phyloP scores from a whole-genome alignment of 2,329 filamentous ascomycete species.

The Basipetospora chlamydospora region DNA sequence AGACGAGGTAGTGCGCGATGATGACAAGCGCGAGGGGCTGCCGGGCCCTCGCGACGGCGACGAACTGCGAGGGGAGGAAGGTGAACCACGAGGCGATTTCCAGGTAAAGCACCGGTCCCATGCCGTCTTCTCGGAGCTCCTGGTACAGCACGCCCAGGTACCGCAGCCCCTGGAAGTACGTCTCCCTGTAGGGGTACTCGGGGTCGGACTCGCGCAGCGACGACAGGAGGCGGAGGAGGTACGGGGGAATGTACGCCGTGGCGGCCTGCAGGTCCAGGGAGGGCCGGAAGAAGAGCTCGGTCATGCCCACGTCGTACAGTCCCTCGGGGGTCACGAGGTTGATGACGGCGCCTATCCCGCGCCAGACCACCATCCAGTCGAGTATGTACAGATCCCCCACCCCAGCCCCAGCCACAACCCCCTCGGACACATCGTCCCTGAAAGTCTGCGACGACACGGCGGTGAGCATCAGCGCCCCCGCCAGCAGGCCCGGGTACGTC shows the following conservation, averaged over 20 bases:
- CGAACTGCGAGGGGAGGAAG: slow-evolving; percentile 29
- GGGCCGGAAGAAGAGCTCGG: slow-evolving; percentile 33
- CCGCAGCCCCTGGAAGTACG: slow-evolving; percentile 31
- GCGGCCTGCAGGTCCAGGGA: slow-evolving; percentile 29
- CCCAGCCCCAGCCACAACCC: too few species aligned
- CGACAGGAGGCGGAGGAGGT: slow-evolving; percentile 34
- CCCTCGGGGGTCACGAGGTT: slow-evolving; percentile 19
- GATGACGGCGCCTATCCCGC: slow-evolving; percentile 34
- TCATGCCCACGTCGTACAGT: slow-evolving; percentile 26
- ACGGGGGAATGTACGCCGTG: slow-evolving; percentile 26
- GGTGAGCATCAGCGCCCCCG: slow-evolving; percentile 35
- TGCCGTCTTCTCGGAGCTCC: slow-evolving; percentile 29
- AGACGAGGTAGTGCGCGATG: slow-evolving; percentile 36
- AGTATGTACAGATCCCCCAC: slow-evolving; percentile 32
- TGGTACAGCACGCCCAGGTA: slow-evolving; percentile 37
- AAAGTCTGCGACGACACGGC: slow-evolving; percentile 36
- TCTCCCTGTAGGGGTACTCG: slow-evolving; percentile 23
- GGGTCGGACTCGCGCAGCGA: slow-evolving; percentile 26
- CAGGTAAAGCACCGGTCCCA: slow-evolving; percentile 28
- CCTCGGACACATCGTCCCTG: slow-evolving; percentile 23
- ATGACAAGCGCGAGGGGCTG: slow-evolving; percentile 34
- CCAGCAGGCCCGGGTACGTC: slow-evolving; percentile 34
- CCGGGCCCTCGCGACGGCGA: slow-evolving; percentile 25
- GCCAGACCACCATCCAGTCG: slow-evolving; percentile 42
- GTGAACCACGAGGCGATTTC: slow-evolving; percentile 40